A percentile compares a stretch with the other conserved stretches of the same genome.
phyloP scores from a whole-genome alignment of 306 rosid species.

The Cucumis sativus region Cucumber_9930_V3 NC_026659.2:20275001-20275500 shows the following conservation, averaged over 20 bases:
- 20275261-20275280: too few species aligned
- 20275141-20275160: too few species aligned
- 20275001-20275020: too few species aligned
- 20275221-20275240: background rate
- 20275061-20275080: too few species aligned
- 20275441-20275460: background rate
- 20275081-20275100: too few species aligned
- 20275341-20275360: background rate
- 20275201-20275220: too few species aligned
- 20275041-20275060: too few species aligned
- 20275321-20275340: background rate
- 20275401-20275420: background rate
- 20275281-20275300: background rate
- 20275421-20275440: background rate
- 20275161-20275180: too few species aligned
- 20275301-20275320: background rate
- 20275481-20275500: background rate
- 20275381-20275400: background rate
- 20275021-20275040: too few species aligned
- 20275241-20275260: background rate
- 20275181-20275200: too few species aligned
- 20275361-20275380: background rate
- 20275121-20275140: too few species aligned
- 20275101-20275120: too few species aligned
- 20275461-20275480: background rate